A percentile compares a stretch with the other conserved stretches of the same genome.
Evolutionary conservation across 2,329 filamentous ascomycete species (phyloP).

Genomic region (Stylonectria norvegica): DNA sequence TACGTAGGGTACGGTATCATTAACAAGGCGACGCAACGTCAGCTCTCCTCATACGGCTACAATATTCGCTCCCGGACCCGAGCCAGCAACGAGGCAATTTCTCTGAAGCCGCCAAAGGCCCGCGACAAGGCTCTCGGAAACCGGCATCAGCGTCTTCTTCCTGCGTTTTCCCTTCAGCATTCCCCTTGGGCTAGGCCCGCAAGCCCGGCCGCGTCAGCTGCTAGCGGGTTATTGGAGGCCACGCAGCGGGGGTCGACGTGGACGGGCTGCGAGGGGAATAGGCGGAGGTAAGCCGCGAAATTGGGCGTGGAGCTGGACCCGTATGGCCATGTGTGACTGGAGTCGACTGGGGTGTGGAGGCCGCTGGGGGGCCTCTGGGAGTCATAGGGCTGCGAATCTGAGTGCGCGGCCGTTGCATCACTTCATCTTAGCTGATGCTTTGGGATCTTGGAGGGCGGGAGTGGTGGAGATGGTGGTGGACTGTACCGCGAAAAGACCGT

Average conservation of each 20-base stretch:
- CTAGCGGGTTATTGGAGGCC: background rate
- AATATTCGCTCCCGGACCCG: no score
- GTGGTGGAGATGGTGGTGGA: no score
- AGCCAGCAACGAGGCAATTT: no score
- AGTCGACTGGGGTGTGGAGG: conserved; percentile 13
- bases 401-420: conserved; percentile 17
- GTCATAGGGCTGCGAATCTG: conserved; percentile 24
- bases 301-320: background rate
- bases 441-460: no score
- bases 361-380: conserved; percentile 7
- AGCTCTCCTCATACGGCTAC: no score
- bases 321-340: no score
- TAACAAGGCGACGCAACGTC: no score
- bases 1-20: no score
- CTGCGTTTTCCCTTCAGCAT: no score
- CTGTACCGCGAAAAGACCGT: no score
- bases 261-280: background rate
- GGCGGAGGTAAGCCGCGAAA: background rate
- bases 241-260: background rate
- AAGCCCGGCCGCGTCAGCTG: conserved; percentile 20
- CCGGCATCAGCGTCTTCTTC: conserved; percentile 1
- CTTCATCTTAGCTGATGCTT: background rate
- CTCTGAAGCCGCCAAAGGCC: no score
- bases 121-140: no score
- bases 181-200: background rate